Evolutionary conservation across 257 asterid genomes (phyloP).

Genomic region (Cinchona pubescens): DNA sequence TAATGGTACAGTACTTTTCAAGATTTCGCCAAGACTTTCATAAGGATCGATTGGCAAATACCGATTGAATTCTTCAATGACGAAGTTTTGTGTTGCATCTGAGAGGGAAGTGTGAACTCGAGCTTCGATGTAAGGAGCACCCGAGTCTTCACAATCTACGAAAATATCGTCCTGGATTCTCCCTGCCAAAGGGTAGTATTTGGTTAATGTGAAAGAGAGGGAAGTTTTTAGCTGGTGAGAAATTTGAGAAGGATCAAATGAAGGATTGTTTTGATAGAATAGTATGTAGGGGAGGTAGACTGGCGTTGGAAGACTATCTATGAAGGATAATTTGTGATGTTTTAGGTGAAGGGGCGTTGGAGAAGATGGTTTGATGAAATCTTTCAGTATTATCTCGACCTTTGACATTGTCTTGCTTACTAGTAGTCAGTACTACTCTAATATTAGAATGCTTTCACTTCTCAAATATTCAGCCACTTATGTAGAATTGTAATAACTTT

Average conservation of each 20-base stretch:
- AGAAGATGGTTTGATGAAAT: slow-evolving; percentile 14
- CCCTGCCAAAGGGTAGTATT: slow-evolving; percentile 41
- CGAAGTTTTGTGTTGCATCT: too few relatives aligned
- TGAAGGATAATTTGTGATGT: too few relatives aligned
- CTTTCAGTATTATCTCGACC: not conserved
- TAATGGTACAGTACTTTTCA: not conserved
- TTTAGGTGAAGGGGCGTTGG: too few relatives aligned
- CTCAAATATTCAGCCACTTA: not conserved
- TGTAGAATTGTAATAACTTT: too few relatives aligned
- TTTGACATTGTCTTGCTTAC: not conserved
- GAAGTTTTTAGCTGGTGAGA: slow-evolving; percentile 23
- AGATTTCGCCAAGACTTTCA: not conserved
- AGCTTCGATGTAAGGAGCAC: too few relatives aligned
- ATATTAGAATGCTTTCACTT: not conserved
- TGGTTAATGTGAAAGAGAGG: slow-evolving; percentile 19
- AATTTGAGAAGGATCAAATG: too few relatives aligned
- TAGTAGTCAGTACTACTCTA: not conserved
- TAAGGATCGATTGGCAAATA: slow-evolving; percentile 14
- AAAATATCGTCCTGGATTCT: slow-evolving; percentile 23
- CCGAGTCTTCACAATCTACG: too few relatives aligned
- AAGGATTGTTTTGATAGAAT: too few relatives aligned
- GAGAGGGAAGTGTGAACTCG: too few relatives aligned
- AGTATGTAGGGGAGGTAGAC: too few relatives aligned
- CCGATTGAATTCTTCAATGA: slow-evolving; percentile 12
- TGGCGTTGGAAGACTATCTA: too few relatives aligned